Conservation (phyloP, 495 filamentous ascomycete genomes). For the Penicillium atrosanguineum region DNA sequence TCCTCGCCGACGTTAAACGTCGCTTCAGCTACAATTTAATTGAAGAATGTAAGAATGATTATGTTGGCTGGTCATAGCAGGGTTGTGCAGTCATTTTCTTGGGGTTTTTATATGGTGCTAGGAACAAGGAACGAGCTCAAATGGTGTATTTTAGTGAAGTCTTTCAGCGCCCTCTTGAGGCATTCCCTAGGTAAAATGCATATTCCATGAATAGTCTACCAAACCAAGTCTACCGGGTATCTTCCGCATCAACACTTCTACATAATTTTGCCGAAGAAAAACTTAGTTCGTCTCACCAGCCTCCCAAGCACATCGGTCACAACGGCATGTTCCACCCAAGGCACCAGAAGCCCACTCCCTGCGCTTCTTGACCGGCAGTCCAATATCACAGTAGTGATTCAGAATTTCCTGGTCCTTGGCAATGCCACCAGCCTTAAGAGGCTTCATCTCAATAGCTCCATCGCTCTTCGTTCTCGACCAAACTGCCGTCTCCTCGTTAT, state of each 20-base stretch:
- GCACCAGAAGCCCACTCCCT: conserved; percentile 87
- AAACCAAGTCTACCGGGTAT: conserved; percentile 6
- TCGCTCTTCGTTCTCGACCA: conserved; percentile 38
- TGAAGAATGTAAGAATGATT: background rate
- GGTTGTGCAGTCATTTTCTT: background rate
- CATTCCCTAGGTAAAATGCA: conserved; percentile 6
- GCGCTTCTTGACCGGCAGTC: conserved; percentile 69
- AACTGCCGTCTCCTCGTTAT: conserved; percentile 40
- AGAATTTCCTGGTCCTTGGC: conserved; percentile 77
- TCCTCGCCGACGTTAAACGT: conserved; percentile 26
- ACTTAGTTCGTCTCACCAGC: conserved; percentile 19
- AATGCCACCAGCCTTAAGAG: conserved; percentile 51
- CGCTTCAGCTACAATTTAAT: background rate
- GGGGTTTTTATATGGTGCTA: background rate
- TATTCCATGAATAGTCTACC: background rate
- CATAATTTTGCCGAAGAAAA: background rate
- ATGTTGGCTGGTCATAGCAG: background rate
- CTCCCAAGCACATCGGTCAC: conserved; percentile 71
- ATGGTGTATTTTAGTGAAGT: conserved; percentile 3
- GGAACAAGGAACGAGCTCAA: background rate
- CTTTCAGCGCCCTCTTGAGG: background rate
- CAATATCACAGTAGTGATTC: conserved; percentile 92
- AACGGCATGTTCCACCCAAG: conserved; percentile 82
- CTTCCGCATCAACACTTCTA: conserved; percentile 3
- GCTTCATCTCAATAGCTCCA: conserved; percentile 14